Evolutionary conservation across 164 flowering plant genomes (phyloP).

Genomic region (Vitis riparia): DNA sequence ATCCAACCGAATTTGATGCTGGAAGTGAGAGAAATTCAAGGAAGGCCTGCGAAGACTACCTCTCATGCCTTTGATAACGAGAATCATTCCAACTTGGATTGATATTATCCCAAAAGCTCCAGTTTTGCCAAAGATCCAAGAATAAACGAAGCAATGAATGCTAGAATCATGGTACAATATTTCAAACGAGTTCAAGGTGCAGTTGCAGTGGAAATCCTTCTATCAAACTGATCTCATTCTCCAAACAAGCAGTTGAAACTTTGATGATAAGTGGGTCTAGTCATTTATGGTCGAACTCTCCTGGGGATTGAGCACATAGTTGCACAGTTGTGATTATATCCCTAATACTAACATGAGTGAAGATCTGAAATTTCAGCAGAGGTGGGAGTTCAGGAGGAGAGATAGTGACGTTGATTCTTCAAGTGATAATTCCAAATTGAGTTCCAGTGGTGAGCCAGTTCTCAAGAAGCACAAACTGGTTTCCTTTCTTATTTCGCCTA

Average conservation of each 20-base stretch:
- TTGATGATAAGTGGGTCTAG: background rate
- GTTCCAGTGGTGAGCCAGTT: constrained; percentile 23
- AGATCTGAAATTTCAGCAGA: constrained; percentile 28
- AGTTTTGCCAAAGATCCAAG: too few species aligned
- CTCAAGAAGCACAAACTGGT: constrained; percentile 32
- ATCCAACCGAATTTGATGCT: too few species aligned
- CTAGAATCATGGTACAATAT: background rate
- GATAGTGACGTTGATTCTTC: constrained; percentile 36
- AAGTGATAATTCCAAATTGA: constrained; percentile 29
- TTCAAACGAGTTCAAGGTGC: background rate
- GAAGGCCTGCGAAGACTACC: too few species aligned
- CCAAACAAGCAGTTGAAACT: background rate
- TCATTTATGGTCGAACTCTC: constrained; percentile 10
- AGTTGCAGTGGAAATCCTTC: background rate
- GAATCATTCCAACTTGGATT: too few species aligned
- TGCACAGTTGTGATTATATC: background rate
- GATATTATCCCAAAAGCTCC: too few species aligned
- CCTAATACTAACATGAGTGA: constrained; percentile 16
- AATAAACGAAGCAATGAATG: constrained; percentile 7
- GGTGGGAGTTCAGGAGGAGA: constrained; percentile 42
- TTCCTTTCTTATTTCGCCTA: constrained; percentile 11
- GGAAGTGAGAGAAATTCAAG: too few species aligned
- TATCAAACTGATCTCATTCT: background rate
- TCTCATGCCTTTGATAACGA: too few species aligned
- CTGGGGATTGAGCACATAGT: background rate